Conservation (phyloP, 306 rosid genomes). For the Dryas octopetala region DNA sequence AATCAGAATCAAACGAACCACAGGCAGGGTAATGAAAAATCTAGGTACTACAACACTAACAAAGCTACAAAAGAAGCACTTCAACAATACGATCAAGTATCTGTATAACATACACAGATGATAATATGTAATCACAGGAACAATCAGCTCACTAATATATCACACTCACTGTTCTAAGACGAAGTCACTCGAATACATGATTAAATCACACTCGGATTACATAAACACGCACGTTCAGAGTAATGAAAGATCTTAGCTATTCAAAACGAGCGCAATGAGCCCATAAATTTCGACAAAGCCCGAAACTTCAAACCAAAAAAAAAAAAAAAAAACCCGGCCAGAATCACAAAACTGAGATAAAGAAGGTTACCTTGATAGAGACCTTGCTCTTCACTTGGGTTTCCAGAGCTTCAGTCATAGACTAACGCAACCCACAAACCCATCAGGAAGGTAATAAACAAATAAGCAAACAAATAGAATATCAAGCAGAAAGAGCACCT, state of each 20-base stretch:
- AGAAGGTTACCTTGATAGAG: slow-evolving; percentile 58
- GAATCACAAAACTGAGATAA: background rate
- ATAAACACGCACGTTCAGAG: background rate
- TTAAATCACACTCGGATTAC: background rate
- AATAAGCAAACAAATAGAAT: slow-evolving; percentile 13
- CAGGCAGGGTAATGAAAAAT: background rate
- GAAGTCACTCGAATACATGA: background rate
- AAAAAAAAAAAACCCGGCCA: background rate
- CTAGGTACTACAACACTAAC: background rate
- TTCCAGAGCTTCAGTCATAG: slow-evolving; percentile 94
- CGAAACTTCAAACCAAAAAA: background rate
- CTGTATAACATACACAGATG: background rate
- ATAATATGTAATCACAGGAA: background rate
- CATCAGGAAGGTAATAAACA: slow-evolving; percentile 1
- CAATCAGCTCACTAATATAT: background rate
- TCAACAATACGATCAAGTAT: background rate
- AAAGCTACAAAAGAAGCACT: background rate
- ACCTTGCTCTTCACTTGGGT: slow-evolving; percentile 86
- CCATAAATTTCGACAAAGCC: background rate
- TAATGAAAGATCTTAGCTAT: background rate
- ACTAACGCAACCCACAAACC: slow-evolving; percentile 36
- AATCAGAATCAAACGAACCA: background rate
- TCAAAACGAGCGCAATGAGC: background rate
- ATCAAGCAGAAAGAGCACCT: slow-evolving; percentile 40
- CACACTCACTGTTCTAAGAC: background rate